These are phyloP conservation scores for Boechera stricta DNA, from an alignment of 345 rosid genomes.

Conservation along the genomic window DNA sequence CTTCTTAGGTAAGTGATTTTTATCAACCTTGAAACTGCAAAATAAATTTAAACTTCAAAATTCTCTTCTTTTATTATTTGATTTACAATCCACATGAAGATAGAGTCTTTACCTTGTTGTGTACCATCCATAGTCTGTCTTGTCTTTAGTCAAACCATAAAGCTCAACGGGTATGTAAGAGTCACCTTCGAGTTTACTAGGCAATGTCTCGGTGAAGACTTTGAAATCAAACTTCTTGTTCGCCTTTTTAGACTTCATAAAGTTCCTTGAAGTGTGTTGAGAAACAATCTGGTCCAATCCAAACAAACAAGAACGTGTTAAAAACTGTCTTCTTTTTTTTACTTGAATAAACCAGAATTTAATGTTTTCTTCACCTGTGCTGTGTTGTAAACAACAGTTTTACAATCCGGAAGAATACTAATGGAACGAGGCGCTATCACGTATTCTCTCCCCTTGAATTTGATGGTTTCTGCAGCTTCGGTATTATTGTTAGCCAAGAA, in stretches of 20 bases:
- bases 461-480: slow-evolving; percentile 37
- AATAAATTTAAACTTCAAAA: slow-evolving; percentile 8
- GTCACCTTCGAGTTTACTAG: slow-evolving; percentile 42
- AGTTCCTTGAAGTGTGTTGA: slow-evolving; percentile 78
- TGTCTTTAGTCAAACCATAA: slow-evolving; percentile 63
- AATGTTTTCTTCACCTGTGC: slow-evolving; percentile 24
- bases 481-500: slow-evolving; percentile 79
- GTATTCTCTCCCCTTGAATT: slow-evolving; percentile 59
- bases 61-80: background rate
- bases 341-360: background rate
- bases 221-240: slow-evolving; percentile 64
- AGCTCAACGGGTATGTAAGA: slow-evolving; percentile 59
- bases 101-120: slow-evolving; percentile 58
- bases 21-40: slow-evolving; percentile 59
- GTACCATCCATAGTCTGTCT: slow-evolving; percentile 82
- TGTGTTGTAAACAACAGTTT: slow-evolving; percentile 71
- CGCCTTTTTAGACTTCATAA: slow-evolving; percentile 53
- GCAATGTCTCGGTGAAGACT: slow-evolving; percentile 56
- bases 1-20: slow-evolving; percentile 55
- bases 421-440: slow-evolving; percentile 64
- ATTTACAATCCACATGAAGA: background rate
- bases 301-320: slow-evolving; percentile 24
- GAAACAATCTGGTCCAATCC: slow-evolving; percentile 59
- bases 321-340: background rate
- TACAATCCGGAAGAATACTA: slow-evolving; percentile 86